Conservation (phyloP, 2,329 filamentous ascomycete genomes). For the Paramyrothecium sp. region DNA sequence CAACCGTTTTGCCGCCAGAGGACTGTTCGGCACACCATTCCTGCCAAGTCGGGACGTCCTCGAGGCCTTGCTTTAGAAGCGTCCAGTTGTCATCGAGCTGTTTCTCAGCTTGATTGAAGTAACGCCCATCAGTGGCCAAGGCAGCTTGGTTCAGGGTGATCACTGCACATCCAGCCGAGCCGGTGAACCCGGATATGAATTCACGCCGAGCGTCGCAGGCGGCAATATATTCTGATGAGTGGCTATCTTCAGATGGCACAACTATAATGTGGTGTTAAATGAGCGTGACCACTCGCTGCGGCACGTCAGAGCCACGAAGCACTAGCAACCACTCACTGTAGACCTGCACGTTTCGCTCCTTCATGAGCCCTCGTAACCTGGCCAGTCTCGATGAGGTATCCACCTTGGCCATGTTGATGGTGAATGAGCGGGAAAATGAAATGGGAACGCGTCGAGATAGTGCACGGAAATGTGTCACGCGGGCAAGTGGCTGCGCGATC, state of each 20-base stretch:
- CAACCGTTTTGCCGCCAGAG: constrained; percentile 83
- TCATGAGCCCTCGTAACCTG: constrained; percentile 82
- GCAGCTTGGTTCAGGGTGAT: constrained; percentile 84
- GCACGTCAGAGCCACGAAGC: background rate
- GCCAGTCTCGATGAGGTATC: constrained; percentile 75
- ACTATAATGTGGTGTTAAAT: constrained; percentile 52
- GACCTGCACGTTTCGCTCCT: constrained; percentile 79
- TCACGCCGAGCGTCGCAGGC: constrained; percentile 89
- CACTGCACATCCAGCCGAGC: constrained; percentile 90
- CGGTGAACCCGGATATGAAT: constrained; percentile 91
- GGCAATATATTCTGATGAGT: constrained; percentile 97
- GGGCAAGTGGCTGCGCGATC: no score
- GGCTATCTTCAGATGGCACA: constrained; percentile 93
- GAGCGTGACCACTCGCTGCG: constrained; percentile 2
- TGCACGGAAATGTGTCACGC: constrained; percentile 9
- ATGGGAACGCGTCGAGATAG: constrained; percentile 9
- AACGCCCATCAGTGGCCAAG: constrained; percentile 90
- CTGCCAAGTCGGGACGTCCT: constrained; percentile 95
- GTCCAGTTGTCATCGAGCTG: constrained; percentile 92
- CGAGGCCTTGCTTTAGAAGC: constrained; percentile 86
- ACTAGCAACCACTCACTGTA: constrained; percentile 67
- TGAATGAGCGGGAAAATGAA: constrained; percentile 9
- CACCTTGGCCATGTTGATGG: constrained; percentile 44
- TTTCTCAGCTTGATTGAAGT: constrained; percentile 93
- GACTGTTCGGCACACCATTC: constrained; percentile 90